Conservation (phyloP, 2,329 filamentous ascomycete species). For the Colletotrichum sp. region DNA sequence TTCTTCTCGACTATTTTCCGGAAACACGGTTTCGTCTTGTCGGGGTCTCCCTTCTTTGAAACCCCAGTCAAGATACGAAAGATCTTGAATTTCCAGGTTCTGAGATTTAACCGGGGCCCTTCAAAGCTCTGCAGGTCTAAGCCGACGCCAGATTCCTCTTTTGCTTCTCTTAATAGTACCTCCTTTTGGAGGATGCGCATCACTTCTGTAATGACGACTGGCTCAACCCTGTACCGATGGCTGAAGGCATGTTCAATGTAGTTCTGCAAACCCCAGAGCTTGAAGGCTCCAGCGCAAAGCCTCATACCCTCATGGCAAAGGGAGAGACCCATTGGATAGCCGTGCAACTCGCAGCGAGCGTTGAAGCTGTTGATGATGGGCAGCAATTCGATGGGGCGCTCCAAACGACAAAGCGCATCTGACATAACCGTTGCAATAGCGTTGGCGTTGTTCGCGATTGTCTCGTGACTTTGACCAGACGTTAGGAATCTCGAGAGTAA, state of each 20-base stretch:
- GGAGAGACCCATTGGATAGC: constrained; percentile 26
- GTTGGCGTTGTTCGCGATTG: not conserved
- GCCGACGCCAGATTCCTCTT: not conserved
- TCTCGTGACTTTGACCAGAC: not conserved
- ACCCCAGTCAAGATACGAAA: not conserved
- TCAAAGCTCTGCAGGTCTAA: not conserved
- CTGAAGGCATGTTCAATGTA: constrained; percentile 9
- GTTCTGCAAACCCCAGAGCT: not conserved
- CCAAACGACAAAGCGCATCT: not conserved
- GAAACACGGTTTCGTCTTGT: not conserved
- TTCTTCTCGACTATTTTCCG: not conserved
- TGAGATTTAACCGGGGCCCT: not conserved
- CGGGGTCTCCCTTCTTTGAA: not conserved
- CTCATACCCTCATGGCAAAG: constrained; percentile 35
- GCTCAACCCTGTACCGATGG: not conserved
- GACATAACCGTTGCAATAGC: not conserved
- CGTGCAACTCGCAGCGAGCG: constrained; percentile 32
- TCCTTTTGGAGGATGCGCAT: not conserved
- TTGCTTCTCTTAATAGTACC: not conserved
- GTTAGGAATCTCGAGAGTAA: not conserved
- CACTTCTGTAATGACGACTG: not conserved
- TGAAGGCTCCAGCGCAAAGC: constrained; percentile 31
- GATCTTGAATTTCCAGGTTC: not conserved
- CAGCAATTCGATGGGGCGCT: constrained; percentile 30
- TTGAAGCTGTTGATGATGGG: constrained; percentile 46